Evolutionary conservation across 1,139 yeast genomes (phyloP).

Genomic region (Debaryomyces singareniensis): DNA sequence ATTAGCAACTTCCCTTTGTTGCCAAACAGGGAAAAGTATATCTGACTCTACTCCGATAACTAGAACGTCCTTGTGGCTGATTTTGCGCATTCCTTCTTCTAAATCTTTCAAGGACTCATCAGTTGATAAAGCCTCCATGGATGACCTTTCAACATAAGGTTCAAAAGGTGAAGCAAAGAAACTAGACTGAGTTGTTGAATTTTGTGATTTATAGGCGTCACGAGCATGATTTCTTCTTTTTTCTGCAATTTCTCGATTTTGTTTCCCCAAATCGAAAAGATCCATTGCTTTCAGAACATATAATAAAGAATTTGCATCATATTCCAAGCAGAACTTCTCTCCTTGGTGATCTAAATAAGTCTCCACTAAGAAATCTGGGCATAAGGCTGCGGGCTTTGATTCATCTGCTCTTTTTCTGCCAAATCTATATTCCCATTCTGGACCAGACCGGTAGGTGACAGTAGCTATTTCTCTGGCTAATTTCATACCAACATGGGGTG

Average conservation of each 20-base stretch:
- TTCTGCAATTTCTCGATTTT: slow-evolving; percentile 38
- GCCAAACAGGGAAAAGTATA: slow-evolving; percentile 90
- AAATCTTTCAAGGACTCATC: slow-evolving; percentile 60
- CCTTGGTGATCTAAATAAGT: slow-evolving; percentile 93
- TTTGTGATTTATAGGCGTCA: slow-evolving; percentile 7
- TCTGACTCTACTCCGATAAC: slow-evolving; percentile 92
- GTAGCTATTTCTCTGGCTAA: slow-evolving; percentile 91
- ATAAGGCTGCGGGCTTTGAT: slow-evolving; percentile 70
- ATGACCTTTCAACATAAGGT: slow-evolving; percentile 50
- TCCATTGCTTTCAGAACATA: slow-evolving; percentile 95
- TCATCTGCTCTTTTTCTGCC: slow-evolving; percentile 88
- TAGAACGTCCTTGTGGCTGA: slow-evolving; percentile 60
- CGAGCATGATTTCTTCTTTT: slow-evolving; percentile 34
- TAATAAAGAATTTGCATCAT: slow-evolving; percentile 83
- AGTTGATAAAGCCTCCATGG: slow-evolving; percentile 29
- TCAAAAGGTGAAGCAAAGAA: slow-evolving; percentile 40
- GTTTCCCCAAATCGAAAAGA: slow-evolving; percentile 70
- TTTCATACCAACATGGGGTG: slow-evolving; percentile 95
- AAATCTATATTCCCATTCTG: slow-evolving; percentile 93
- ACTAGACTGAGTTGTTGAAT: slow-evolving; percentile 8
- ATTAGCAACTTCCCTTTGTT: slow-evolving; percentile 74
- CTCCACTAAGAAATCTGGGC: slow-evolving; percentile 89
- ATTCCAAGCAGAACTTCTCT: slow-evolving; percentile 84
- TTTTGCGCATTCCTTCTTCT: slow-evolving; percentile 53
- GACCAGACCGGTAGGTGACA: slow-evolving; percentile 89